Evolutionary conservation across 73 alveolate species (phyloP).

Genomic region (Tetrahymena elliotti): DNA sequence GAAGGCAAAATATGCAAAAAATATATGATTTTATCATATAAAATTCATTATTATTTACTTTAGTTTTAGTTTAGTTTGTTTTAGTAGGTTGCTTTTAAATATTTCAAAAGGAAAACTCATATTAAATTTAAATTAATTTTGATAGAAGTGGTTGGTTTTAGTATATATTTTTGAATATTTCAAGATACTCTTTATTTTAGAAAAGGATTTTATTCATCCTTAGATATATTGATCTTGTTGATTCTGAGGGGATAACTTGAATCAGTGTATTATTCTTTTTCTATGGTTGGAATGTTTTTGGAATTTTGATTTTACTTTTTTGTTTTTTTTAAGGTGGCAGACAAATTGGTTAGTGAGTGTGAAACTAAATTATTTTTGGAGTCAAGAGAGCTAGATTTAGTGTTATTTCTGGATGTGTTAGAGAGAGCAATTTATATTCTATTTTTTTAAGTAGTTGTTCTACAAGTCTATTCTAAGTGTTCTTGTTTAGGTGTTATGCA

Average conservation of each 20-base stretch:
- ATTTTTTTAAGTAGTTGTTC: not conserved
- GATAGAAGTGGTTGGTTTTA: too few species aligned
- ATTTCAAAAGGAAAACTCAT: too few species aligned
- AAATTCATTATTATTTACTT: too few species aligned
- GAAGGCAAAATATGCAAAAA: too few species aligned
- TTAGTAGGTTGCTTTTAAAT: too few species aligned
- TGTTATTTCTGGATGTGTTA: not conserved
- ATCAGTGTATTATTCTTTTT: not conserved
- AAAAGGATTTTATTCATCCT: not conserved
- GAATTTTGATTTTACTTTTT: too few species aligned
- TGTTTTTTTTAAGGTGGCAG: not conserved
- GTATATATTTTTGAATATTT: too few species aligned
- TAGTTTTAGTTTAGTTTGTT: too few species aligned
- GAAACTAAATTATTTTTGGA: not conserved
- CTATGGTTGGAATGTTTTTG: not conserved
- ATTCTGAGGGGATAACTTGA: not conserved
- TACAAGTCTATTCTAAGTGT: not conserved
- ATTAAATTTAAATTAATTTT: too few species aligned
- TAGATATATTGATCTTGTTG: too few species aligned
- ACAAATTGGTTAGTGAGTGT: not conserved
- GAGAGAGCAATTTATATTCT: not conserved
- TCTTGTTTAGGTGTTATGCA: not conserved
- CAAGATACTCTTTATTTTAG: not conserved
- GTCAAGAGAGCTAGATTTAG: not conserved
- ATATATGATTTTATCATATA: too few species aligned